These are phyloP conservation scores for Trichosporon coremiiforme DNA, from an alignment of 1,284 basidiomycete genomes.

Conservation along the genomic window DNA sequence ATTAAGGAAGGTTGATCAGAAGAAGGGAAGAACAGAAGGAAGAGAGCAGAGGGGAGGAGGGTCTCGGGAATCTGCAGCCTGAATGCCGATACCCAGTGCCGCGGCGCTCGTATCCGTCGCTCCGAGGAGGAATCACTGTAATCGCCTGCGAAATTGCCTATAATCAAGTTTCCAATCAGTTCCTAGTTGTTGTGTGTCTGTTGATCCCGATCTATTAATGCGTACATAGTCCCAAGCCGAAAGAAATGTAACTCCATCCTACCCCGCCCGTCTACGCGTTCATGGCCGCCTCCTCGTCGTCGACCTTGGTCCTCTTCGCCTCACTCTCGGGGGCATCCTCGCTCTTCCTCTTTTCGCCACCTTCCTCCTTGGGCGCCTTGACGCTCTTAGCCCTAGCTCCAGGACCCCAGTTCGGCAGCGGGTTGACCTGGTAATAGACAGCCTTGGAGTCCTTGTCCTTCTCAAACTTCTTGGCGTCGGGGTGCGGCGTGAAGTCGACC, in stretches of 20 bases:
- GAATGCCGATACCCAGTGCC: too few species aligned
- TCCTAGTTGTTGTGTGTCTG: not conserved
- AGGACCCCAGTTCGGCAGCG: conserved; percentile 89
- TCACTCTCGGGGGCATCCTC: conserved; percentile 18
- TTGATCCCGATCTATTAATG: not conserved
- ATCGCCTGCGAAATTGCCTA: too few species aligned
- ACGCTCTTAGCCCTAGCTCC: conserved; percentile 40
- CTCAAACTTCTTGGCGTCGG: conserved; percentile 62
- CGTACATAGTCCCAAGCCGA: not conserved
- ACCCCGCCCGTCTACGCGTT: conserved; percentile 25
- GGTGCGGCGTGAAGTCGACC: conserved; percentile 74
- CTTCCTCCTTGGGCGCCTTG: conserved; percentile 24
- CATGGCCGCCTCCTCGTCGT: conserved; percentile 32
- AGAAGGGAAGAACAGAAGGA: not conserved
- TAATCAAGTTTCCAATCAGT: not conserved
- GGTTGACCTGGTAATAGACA: conserved; percentile 90
- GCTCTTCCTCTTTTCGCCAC: conserved; percentile 28
- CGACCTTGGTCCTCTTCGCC: conserved; percentile 24
- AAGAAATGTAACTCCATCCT: not conserved
- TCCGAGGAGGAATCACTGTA: too few species aligned
- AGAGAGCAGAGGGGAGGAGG: not conserved
- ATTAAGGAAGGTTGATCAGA: not conserved
- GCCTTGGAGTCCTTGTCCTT: conserved; percentile 62
- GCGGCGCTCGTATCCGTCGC: too few species aligned
- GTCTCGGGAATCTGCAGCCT: not conserved